Conservation (phyloP, 306 rosid genomes). For the Alnus glutinosa region DNA sequence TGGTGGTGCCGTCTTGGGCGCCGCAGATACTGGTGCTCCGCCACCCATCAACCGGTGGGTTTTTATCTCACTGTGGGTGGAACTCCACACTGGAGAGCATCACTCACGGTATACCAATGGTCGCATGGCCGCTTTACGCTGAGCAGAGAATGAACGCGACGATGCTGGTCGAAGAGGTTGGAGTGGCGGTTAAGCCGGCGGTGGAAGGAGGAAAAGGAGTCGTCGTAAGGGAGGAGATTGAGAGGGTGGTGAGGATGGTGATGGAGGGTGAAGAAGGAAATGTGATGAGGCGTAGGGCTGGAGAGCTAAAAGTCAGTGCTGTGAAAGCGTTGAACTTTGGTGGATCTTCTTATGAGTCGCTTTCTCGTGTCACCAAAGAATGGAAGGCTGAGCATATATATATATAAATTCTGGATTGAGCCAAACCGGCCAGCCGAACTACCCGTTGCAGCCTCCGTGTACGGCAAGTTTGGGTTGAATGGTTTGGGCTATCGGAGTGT, state of each 20-base stretch:
- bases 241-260: conserved; percentile 32
- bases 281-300: conserved; percentile 15
- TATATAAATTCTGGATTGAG: too few relatives aligned
- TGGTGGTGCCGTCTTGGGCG: conserved; percentile 43
- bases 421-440: too few relatives aligned
- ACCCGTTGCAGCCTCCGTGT: too few relatives aligned
- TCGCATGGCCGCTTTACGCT: conserved; percentile 53
- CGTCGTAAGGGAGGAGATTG: conserved; percentile 34
- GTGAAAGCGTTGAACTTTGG: background rate
- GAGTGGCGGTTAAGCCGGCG: conserved; percentile 27
- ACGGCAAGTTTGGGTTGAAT: too few relatives aligned
- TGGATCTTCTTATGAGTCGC: conserved; percentile 30
- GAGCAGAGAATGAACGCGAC: conserved; percentile 56
- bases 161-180: conserved; percentile 33
- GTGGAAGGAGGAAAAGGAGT: background rate
- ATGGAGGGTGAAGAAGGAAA: conserved; percentile 41
- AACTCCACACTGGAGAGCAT: conserved; percentile 55
- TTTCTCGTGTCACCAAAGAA: background rate
- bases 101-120: conserved; percentile 43
- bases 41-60: conserved; percentile 42
- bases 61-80: conserved; percentile 61
- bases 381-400: conserved; percentile 6
- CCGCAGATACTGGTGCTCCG: conserved; percentile 31
- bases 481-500: too few relatives aligned
- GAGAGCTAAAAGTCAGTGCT: conserved; percentile 26